These are phyloP conservation scores for Luzula sylvatica DNA, from an alignment of 176 grass and related monocot species.

Conservation along the genomic window DNA sequence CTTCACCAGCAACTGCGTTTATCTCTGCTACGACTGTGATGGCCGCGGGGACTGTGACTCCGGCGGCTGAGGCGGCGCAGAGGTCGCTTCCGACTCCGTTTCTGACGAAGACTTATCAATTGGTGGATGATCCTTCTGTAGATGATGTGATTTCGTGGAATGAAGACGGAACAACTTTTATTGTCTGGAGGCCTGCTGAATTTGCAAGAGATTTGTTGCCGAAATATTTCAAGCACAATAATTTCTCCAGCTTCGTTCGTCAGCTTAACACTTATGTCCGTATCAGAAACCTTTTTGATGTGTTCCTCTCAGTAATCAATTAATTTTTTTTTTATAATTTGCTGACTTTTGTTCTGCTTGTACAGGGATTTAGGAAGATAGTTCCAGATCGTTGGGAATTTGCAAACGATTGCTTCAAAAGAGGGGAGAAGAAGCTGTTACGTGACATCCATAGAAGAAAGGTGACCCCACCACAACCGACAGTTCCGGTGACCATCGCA, in stretches of 20 bases:
- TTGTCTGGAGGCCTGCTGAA: conserved; percentile 81
- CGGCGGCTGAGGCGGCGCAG: conserved; percentile 10
- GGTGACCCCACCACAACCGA: conserved; percentile 8
- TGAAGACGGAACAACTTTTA: conserved; percentile 60
- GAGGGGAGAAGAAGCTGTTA: conserved; percentile 47
- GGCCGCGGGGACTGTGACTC: not conserved
- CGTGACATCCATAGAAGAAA: conserved; percentile 67
- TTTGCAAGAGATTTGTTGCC: conserved; percentile 84
- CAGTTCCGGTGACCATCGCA: not conserved
- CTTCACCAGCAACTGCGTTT: not conserved
- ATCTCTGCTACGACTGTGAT: not conserved
- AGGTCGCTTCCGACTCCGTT: conserved; percentile 69
- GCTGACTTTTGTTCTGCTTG: not conserved
- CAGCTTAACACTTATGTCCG: conserved; percentile 94
- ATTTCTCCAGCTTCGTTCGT: conserved; percentile 97
- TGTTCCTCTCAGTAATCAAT: not conserved
- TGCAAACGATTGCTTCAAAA: conserved; percentile 68
- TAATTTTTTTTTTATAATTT: not conserved
- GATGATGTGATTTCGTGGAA: conserved; percentile 91
- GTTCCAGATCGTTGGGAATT: conserved; percentile 85
- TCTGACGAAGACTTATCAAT: conserved; percentile 87
- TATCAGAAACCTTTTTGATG: not conserved
- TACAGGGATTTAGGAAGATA: conserved; percentile 71
- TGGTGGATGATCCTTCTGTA: conserved; percentile 66
- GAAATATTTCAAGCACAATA: conserved; percentile 98